Base-by-base conservation (phyloP, 768 basidiomycete species). In the Mycena galericulata region DNA sequence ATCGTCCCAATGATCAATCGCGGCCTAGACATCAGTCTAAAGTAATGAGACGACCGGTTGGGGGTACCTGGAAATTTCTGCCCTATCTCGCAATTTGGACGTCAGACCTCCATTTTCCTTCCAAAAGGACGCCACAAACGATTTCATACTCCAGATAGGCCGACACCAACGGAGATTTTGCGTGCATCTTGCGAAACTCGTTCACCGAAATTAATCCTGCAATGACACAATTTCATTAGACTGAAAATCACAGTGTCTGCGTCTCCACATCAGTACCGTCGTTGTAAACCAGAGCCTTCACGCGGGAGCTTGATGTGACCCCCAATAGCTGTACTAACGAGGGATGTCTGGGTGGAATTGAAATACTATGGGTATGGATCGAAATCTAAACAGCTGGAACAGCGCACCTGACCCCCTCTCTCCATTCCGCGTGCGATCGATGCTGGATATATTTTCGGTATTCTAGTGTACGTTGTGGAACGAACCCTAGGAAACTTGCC, bases 291-390 rank as follows among this genome's bases (percentile, higher is more conserved):
- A 56, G 5, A 4, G 54, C 54, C 11, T 56, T 56, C 36, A 27
- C 5, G 34, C 54, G 54, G 5, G 22, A 38, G 24, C 54, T n/a
- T 24, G 24, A 56, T 38, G 54, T 18, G 3, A 15, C 54, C n/a
- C n/a, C n/a, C n/a, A n/a, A n/a, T n/a, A n/a, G n/a, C n/a, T n/a
- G n/a, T n/a, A n/a, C n/a, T n/a, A 56, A 38, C 6, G 54, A 38
- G 12, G 54, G 54, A 56, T 56, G 54, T 14, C 54, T 56, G 54
- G 41, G 5, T n/a, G n/a, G n/a, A n/a, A n/a, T n/a, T n/a, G n/a
- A n/a, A n/a, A n/a, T n/a, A n/a, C n/a, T n/a, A n/a, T n/a, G n/a
- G n/a, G n/a, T n/a, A n/a, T n/a, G n/a, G n/a, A n/a, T n/a, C n/a
- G n/a, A n/a, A n/a, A n/a, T n/a, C n/a, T n/a, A n/a, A n/a, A n/a